Evolutionary conservation across 2,329 filamentous ascomycete species (phyloP), one percentile per base, ranked within the genome.

Genomic region (Cladosporium sp.): DNA sequence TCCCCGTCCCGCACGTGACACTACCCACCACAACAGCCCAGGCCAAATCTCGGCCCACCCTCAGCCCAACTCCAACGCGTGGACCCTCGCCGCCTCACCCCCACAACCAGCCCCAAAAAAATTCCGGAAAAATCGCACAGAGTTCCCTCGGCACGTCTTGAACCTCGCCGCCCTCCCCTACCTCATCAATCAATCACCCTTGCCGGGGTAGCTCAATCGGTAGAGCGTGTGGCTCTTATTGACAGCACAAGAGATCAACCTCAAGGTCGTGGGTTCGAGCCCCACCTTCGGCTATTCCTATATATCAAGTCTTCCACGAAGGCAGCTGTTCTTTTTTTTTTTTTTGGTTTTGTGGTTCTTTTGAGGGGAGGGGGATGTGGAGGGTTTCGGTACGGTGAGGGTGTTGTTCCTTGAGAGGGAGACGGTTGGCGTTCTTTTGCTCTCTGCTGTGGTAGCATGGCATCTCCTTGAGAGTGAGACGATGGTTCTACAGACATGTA

Each of bases 191-290:
- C 11, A n/a, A 29, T 18, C 19, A 45, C 42, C 43, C 32, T 38
- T 46, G 71, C 71, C 66, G 65, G 71, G 70, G 68, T 73, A 74
- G 71, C 72, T 74, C 72, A 74, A 74, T 74, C 69, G 72, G 71
- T 69, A 74, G 72, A 73, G 72, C 72, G 72, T 74, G 72, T 72
- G 72, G 70, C 72, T 74, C 71, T 73, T 75, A 75, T 38, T 7
- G 9, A 46, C 20, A 38, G 33, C 43, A 46, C 7, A 46, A 46
- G 43, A 46, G 43, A 46, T 46, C 29, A 67, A 57, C 53, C 55
- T 57, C 54, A 57, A 57, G 55, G 55, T 56, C 54, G 55, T 49
- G 55, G 55, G 55, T 57, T 54, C 55, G 54, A 56, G 53, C 57
- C 55, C 55, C 55, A 49, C 57, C 56, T 58, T 58, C 56, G 56